Evolutionary conservation across 2,329 filamentous ascomycete genomes (phyloP).

Genomic region (Penicillium sp.): DNA sequence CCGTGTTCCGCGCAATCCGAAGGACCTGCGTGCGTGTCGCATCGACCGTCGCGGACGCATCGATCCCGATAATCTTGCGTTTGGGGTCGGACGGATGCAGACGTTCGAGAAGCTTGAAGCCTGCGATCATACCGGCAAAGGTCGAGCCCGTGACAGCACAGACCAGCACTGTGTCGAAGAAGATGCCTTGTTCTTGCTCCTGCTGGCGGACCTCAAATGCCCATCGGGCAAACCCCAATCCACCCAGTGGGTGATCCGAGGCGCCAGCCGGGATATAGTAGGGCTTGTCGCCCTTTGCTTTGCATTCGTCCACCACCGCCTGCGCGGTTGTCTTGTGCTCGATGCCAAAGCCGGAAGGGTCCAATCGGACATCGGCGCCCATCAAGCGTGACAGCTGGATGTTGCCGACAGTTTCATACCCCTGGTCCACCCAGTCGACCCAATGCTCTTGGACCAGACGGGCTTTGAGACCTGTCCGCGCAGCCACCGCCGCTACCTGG

Average conservation of each 20-base stretch:
- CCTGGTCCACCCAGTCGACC: conserved; percentile 60
- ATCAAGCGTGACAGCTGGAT: conserved; percentile 68
- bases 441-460: conserved; percentile 64
- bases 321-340: conserved; percentile 63
- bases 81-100: conserved; percentile 40
- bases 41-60: conserved; percentile 58
- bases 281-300: conserved; percentile 55
- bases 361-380: conserved; percentile 62
- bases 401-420: conserved; percentile 66
- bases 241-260: conserved; percentile 67
- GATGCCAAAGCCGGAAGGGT: conserved; percentile 63
- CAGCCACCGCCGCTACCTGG: conserved; percentile 62
- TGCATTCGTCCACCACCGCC: conserved; percentile 54
- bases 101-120: conserved; percentile 63
- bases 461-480: conserved; percentile 53
- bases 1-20: conserved; percentile 64
- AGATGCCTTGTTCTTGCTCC: conserved; percentile 59
- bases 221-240: conserved; percentile 68
- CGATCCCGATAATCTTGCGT: conserved; percentile 64
- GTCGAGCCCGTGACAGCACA: conserved; percentile 71
- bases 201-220: conserved; percentile 66
- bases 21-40: conserved; percentile 65
- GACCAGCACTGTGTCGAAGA: conserved; percentile 66
- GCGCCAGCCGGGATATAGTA: conserved; percentile 72
- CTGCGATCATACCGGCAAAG: conserved; percentile 68